Percentiles rank a stretch among this genome's conserved stretches.
Evolutionary conservation across 2,329 filamentous ascomycete species (phyloP).

Genomic region (Madurella mycetomatis): DNA sequence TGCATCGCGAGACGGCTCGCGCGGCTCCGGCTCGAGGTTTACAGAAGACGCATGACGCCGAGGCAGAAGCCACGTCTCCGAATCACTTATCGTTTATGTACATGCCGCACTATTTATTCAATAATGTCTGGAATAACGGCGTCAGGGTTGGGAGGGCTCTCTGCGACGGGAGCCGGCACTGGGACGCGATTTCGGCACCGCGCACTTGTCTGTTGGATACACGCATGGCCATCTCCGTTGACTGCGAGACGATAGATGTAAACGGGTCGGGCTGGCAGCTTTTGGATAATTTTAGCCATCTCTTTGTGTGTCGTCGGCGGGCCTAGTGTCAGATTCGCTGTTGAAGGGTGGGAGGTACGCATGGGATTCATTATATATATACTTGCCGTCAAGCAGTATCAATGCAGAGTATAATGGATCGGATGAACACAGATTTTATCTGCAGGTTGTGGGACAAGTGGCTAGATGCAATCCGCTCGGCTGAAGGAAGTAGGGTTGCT

Average conservation of each 20-base stretch:
- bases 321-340: neutral
- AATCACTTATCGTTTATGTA: conserved; percentile 12
- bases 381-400: neutral
- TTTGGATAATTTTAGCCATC: neutral
- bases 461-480: no score
- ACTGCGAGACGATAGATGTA: conserved; percentile 6
- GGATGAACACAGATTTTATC: neutral
- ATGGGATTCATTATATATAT: conserved; percentile 14
- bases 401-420: neutral
- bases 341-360: neutral
- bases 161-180: neutral
- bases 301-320: neutral
- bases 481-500: no score
- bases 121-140: conserved; percentile 27
- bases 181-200: neutral
- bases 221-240: conserved; percentile 1
- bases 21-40: conserved; percentile 25
- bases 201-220: conserved; percentile 4
- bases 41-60: conserved; percentile 22
- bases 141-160: conserved; percentile 5
- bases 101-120: conserved; percentile 18
- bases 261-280: neutral
- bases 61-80: neutral
- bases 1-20: conserved; percentile 20
- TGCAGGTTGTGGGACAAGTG: neutral